These are phyloP conservation scores for Glycyrrhiza uralensis DNA, from an alignment of 306 rosid species.

Conservation along the genomic window DNA sequence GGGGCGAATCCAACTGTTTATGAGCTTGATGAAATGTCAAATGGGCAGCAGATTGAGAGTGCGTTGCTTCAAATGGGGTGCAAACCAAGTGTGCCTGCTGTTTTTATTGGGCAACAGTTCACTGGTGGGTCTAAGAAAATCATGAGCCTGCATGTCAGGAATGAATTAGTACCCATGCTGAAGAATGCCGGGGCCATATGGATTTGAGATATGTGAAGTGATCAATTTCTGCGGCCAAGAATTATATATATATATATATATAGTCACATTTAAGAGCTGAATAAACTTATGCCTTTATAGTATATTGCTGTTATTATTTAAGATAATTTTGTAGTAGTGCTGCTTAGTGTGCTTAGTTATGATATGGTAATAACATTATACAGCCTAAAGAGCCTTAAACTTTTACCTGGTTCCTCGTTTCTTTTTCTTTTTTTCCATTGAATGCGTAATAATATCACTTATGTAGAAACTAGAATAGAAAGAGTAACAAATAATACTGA, in stretches of 20 bases:
- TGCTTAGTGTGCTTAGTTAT: neutral
- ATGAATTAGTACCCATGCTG: conserved; percentile 55
- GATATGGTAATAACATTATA: neutral
- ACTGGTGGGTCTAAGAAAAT: conserved; percentile 60
- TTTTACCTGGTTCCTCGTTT: neutral
- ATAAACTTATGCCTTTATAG: conserved; percentile 11
- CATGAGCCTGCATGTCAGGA: conserved; percentile 61
- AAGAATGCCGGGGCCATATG: conserved; percentile 64
- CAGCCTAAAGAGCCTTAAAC: neutral
- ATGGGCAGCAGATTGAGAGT: conserved; percentile 57
- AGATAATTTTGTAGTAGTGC: neutral
- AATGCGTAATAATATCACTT: too few species aligned
- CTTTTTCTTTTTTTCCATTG: too few species aligned
- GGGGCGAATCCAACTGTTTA: conserved; percentile 68
- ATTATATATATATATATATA: too few species aligned
- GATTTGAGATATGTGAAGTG: conserved; percentile 43
- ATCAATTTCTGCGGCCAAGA: neutral
- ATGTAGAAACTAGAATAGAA: too few species aligned
- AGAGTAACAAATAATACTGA: too few species aligned
- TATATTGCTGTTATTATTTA: neutral
- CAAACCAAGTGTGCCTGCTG: conserved; percentile 66
- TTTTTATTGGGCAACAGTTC: conserved; percentile 63
- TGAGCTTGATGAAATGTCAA: conserved; percentile 68
- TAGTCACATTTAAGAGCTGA: neutral
- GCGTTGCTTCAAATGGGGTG: conserved; percentile 61